Percentiles rank a stretch among this genome's conserved stretches.
Evolutionary conservation across 768 basidiomycete species (phyloP).

Genomic region (Termitomyces sp.): DNA sequence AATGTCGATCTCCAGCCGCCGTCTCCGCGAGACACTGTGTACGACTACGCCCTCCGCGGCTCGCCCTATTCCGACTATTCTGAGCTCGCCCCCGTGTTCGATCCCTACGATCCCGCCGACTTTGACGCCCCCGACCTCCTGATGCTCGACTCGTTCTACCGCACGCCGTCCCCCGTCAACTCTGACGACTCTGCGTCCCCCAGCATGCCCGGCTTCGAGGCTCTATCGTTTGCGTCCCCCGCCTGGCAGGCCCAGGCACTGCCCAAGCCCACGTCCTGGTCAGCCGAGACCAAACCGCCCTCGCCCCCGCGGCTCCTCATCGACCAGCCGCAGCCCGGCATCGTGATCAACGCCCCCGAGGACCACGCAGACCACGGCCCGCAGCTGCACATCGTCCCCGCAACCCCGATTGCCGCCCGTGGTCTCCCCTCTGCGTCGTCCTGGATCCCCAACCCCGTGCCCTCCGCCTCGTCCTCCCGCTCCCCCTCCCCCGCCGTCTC

Average conservation of each 20-base stretch:
- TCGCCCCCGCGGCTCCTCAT: constrained; percentile 57
- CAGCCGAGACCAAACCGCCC: constrained; percentile 25
- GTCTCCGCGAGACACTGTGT: constrained; percentile 18
- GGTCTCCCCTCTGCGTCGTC: constrained; percentile 14
- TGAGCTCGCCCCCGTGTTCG: constrained; percentile 50
- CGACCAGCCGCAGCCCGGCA: constrained; percentile 29
- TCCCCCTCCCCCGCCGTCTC: constrained; percentile 16
- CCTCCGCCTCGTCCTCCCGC: constrained; percentile 10
- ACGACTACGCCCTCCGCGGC: constrained; percentile 35
- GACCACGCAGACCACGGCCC: constrained; percentile 52
- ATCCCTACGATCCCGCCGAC: constrained; percentile 64
- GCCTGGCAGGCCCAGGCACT: constrained; percentile 49
- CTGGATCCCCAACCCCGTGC: constrained; percentile 12
- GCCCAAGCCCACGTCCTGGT: constrained; percentile 15
- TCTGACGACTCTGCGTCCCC: constrained; percentile 49
- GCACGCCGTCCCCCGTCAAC: constrained; percentile 51
- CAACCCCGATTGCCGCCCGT: constrained; percentile 70
- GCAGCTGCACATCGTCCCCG: constrained; percentile 74
- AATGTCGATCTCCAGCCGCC: constrained; percentile 23
- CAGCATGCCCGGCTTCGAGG: constrained; percentile 38
- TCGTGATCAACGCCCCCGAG: constrained; percentile 57
- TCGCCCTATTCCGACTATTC: constrained; percentile 67
- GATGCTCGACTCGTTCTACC: constrained; percentile 63
- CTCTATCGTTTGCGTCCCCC: constrained; percentile 62
- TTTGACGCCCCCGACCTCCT: constrained; percentile 63